Conservation (phyloP, 257 asterid species). For the Lycium barbarum region DNA sequence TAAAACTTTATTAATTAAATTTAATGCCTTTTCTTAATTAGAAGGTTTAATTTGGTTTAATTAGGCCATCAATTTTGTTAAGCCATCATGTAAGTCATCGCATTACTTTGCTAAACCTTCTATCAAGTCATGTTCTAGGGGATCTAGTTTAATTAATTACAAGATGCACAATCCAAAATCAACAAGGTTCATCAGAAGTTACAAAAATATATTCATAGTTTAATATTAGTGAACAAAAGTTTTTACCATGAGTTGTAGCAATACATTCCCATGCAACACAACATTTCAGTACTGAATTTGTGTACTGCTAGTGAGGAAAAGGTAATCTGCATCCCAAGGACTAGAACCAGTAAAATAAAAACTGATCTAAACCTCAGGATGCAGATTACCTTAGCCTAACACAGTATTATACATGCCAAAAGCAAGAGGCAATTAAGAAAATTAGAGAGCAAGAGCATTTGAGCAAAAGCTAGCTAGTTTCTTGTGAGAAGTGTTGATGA, state of each 20-base stretch:
- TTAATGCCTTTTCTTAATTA: background rate
- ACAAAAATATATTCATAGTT: background rate
- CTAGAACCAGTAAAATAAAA: conserved; percentile 29
- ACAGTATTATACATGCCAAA: conserved; percentile 32
- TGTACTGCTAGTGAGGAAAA: conserved; percentile 39
- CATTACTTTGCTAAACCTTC: background rate
- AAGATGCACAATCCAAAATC: background rate
- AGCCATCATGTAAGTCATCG: background rate
- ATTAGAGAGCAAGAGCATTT: background rate
- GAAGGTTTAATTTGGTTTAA: background rate
- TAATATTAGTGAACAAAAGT: background rate
- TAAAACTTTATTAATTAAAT: background rate
- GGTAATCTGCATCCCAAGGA: conserved; percentile 66
- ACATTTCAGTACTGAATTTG: background rate
- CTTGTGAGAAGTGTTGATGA: conserved; percentile 39
- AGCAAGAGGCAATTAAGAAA: background rate
- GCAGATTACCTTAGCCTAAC: conserved; percentile 71
- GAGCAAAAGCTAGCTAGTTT: background rate
- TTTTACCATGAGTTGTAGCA: background rate
- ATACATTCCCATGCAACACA: conserved; percentile 5
- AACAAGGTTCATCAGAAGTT: background rate
- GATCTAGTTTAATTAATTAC: background rate
- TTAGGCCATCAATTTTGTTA: background rate
- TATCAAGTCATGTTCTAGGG: background rate
- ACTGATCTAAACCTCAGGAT: conserved; percentile 76